These are phyloP conservation scores for Epithele typhae DNA, from an alignment of 768 basidiomycete species.

Conservation along the genomic window DNA sequence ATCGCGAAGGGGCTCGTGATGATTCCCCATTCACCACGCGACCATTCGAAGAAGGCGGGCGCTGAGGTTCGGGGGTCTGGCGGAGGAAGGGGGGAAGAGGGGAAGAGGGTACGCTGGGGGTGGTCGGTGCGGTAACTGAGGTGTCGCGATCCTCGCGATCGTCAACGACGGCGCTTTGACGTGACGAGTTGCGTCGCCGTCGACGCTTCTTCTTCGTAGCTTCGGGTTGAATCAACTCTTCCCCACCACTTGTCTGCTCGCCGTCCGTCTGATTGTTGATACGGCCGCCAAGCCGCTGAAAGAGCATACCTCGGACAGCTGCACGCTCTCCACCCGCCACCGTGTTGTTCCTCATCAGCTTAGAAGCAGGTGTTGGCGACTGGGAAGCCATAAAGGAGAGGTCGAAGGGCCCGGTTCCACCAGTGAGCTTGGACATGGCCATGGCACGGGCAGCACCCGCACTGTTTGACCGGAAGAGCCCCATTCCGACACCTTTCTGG, in stretches of 20 bases:
- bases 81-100: slow-evolving; percentile 37
- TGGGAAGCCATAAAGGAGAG: slow-evolving; percentile 44
- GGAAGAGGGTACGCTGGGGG: slow-evolving; percentile 52
- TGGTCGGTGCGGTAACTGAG: slow-evolving; percentile 45
- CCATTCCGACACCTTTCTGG: slow-evolving; percentile 42
- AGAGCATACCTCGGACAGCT: slow-evolving; percentile 65
- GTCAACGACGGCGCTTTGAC: slow-evolving; percentile 43
- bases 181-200: slow-evolving; percentile 34
- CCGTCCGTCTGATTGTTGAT: slow-evolving; percentile 54
- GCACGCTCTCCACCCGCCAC: slow-evolving; percentile 77
- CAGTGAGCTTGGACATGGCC: slow-evolving; percentile 84
- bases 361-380: slow-evolving; percentile 37
- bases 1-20: slow-evolving; percentile 2
- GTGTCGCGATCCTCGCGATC: slow-evolving; percentile 36
- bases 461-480: slow-evolving; percentile 87
- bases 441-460: slow-evolving; percentile 65
- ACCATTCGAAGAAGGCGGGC: slow-evolving; percentile 15
- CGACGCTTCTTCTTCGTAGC: slow-evolving; percentile 36
- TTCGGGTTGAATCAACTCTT: slow-evolving; percentile 30
- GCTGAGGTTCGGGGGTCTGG: slow-evolving; percentile 21
- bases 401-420: slow-evolving; percentile 65
- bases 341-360: slow-evolving; percentile 64
- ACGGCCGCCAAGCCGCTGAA: slow-evolving; percentile 56
- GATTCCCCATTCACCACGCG: slow-evolving; percentile 9
- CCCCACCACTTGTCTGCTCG: slow-evolving; percentile 39